Percentiles rank a stretch among this genome's conserved stretches.
phyloP scores from a whole-genome alignment of 2,329 filamentous ascomycete genomes.

The Fusarium sp. region DNA sequence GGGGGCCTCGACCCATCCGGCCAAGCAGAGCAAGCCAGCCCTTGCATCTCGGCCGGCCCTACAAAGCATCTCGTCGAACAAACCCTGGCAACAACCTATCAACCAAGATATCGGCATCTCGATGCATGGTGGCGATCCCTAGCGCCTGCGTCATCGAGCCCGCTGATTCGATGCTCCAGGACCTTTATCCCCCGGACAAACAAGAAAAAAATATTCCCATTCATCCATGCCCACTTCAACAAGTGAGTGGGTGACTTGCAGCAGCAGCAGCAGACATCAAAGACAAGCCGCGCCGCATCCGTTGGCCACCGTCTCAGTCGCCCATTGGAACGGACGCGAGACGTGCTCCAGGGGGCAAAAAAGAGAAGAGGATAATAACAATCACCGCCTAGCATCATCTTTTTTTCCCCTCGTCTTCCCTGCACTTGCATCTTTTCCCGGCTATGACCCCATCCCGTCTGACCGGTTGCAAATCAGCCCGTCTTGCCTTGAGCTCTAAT shows the following conservation, averaged over 20 bases:
- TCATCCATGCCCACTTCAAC: neutral
- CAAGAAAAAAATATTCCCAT: neutral
- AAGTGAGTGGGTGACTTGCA: neutral
- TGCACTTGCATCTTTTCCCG: neutral
- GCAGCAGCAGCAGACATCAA: neutral
- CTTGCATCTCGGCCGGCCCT: slow-evolving; percentile 7
- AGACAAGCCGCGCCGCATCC: slow-evolving; percentile 4
- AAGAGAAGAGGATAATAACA: slow-evolving; percentile 2
- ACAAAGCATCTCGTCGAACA: neutral
- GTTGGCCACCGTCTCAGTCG: neutral
- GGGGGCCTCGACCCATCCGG: neutral
- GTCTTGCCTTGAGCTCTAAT: neutral
- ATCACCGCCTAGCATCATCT: neutral
- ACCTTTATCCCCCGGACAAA: neutral
- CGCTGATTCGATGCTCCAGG: slow-evolving; percentile 14
- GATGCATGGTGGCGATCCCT: slow-evolving; percentile 27
- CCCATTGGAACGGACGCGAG: neutral
- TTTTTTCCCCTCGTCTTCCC: neutral
- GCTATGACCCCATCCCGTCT: neutral
- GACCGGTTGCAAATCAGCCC: neutral
- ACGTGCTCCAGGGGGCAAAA: neutral
- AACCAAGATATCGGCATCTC: slow-evolving; percentile 21
- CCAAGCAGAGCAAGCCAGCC: slow-evolving; percentile 3
- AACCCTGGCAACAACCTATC: slow-evolving; percentile 18
- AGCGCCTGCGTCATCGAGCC: slow-evolving; percentile 25